Base-by-base conservation (phyloP, 225 moss, liverwort and hornwort species). In the Pseudoscleropodium purum region DNA sequence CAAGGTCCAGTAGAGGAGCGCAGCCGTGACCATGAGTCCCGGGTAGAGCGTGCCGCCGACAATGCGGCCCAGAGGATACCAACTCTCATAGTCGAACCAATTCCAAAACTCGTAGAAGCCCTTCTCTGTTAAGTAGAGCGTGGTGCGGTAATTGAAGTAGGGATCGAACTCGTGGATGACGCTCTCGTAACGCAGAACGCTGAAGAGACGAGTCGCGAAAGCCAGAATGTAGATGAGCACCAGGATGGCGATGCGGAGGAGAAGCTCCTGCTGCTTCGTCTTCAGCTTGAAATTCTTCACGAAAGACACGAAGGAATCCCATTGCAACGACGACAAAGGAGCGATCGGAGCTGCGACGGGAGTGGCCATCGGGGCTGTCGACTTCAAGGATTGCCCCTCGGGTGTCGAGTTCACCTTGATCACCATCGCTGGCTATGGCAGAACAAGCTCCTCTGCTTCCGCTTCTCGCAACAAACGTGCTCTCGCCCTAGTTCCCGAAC, bases 101-200 rank as follows among this genome's bases (percentile, higher is more conserved):
- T 99, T 99, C 99, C 99, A 99, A 78, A 99, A 99, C 93, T 99
- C 97, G 69, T 96, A 97, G 81, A 99, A 99, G 63, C 97, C 97
- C 91, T 97, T 99, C 95, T 99, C 87, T 36, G 99, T 97, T 79
- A 99, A 93, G 52, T 95, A 99, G 70, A 99, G 88, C 69, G 99
- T 99, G 69, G 99, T 97, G 91, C 99, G 96, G 92, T 99, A 99
- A 91, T 99, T 99, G 88, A 99, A 99, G 90, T 99, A 99, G 33
- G 99, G 99, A 87, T 99, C 99, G 73, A 99, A 99, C 95, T 99
- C 99, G 77, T 99, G 99, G 90, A 99, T 99, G 67, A 99, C 99
- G 73, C 97, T 97, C 94, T 99, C 99, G 63, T 93, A 99, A 10
- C 99, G 94, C 75, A 99, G 89, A 43, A 99, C 97, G 87, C 99